Conservation (phyloP, 2,329 filamentous ascomycete species). For the Paracamarosporium sp. region DNA sequence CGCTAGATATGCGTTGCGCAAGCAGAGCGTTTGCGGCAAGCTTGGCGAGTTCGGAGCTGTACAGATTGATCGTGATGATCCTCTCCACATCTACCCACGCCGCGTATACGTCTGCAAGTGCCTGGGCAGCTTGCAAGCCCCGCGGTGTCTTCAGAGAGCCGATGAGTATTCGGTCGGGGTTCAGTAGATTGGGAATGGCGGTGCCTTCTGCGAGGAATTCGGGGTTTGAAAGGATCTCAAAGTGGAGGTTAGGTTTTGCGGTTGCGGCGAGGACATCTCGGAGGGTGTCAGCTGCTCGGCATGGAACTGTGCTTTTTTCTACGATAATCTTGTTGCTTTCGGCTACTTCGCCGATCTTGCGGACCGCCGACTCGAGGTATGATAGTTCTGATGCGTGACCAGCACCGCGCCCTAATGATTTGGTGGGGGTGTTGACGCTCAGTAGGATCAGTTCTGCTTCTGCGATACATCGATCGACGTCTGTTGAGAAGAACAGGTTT, state of each 20-base stretch:
- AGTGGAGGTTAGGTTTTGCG: slow-evolving; percentile 64
- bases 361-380: slow-evolving; percentile 72
- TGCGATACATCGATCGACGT: slow-evolving; percentile 66
- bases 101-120: slow-evolving; percentile 70
- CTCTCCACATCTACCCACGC: slow-evolving; percentile 72
- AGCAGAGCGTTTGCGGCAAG: slow-evolving; percentile 81
- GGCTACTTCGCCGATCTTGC: slow-evolving; percentile 71
- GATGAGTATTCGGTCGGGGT: slow-evolving; percentile 77
- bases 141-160: slow-evolving; percentile 68
- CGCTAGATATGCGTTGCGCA: slow-evolving; percentile 79
- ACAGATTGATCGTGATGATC: slow-evolving; percentile 76
- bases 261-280: slow-evolving; percentile 63
- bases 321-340: slow-evolving; percentile 75
- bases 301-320: slow-evolving; percentile 83
- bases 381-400: slow-evolving; percentile 76
- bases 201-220: slow-evolving; percentile 83
- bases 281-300: slow-evolving; percentile 74
- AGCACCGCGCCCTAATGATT: slow-evolving; percentile 71
- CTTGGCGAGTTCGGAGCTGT: slow-evolving; percentile 81
- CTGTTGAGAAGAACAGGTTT: slow-evolving; percentile 77
- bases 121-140: slow-evolving; percentile 68
- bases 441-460: slow-evolving; percentile 78
- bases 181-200: slow-evolving; percentile 72
- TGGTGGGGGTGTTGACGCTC: slow-evolving; percentile 81
- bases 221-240: slow-evolving; percentile 81